phyloP scores from a whole-genome alignment of 768 basidiomycete species.

The Xerocomellus chrysenteron region DNA sequence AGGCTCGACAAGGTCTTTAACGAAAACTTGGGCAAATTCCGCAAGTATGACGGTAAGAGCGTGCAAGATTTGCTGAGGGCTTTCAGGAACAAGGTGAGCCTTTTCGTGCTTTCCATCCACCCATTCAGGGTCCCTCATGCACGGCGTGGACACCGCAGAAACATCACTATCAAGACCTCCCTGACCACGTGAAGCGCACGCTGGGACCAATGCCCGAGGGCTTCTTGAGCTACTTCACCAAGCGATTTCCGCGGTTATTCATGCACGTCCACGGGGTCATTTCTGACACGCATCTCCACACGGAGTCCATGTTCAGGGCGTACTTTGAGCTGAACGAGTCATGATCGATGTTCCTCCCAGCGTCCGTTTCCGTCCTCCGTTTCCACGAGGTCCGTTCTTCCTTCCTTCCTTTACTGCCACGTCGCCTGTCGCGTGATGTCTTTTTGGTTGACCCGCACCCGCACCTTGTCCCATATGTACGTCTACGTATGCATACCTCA shows the following conservation, averaged over 20 bases:
- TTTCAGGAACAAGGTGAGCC: constrained; percentile 86
- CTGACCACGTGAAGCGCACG: constrained; percentile 84
- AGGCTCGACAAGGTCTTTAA: constrained; percentile 87
- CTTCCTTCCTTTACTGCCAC: not conserved
- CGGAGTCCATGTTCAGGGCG: constrained; percentile 86
- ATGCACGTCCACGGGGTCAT: constrained; percentile 90
- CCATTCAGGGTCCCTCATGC: constrained; percentile 8
- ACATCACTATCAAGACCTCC: constrained; percentile 97
- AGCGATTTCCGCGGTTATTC: constrained; percentile 88
- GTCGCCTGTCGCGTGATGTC: not conserved
- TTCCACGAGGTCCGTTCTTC: not conserved
- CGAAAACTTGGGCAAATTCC: constrained; percentile 94
- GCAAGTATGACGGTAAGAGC: constrained; percentile 91
- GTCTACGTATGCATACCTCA: constrained; percentile 14
- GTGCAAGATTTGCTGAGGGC: constrained; percentile 93
- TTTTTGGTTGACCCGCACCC: not conserved
- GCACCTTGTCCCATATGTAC: constrained; percentile 1
- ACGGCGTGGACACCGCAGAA: constrained; percentile 53
- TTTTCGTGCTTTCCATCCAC: not conserved
- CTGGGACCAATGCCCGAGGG: constrained; percentile 91
- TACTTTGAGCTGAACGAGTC: constrained; percentile 78
- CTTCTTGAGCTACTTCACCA: constrained; percentile 90
- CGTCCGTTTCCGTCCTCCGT: not conserved
- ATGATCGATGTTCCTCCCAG: constrained; percentile 9
- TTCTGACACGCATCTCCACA: constrained; percentile 62